Percentiles rank a stretch among this genome's conserved stretches.
Conservation (phyloP, 2,329 filamentous ascomycete genomes). For the Epichloe baconii region DNA sequence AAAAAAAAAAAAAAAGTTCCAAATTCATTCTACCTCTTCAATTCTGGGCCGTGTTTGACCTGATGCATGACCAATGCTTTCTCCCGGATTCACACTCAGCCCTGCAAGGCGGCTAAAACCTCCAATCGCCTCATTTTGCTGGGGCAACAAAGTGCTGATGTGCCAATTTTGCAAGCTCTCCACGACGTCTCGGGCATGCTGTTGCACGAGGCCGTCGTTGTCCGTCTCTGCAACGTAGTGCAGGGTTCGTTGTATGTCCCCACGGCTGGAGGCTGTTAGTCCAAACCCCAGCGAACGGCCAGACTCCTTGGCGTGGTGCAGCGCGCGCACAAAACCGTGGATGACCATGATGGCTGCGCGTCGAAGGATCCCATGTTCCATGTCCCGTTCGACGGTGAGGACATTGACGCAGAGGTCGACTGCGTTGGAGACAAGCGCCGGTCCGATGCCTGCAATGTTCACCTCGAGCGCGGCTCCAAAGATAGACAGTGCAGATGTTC, state of each 20-base stretch:
- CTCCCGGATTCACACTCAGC: conserved; percentile 22
- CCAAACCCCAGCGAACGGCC: conserved; percentile 37
- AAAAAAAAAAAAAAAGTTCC: neutral
- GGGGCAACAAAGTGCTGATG: conserved; percentile 35
- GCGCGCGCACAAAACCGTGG: conserved; percentile 45
- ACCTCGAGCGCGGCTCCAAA: conserved; percentile 47
- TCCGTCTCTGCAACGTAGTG: conserved; percentile 53
- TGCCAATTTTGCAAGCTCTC: conserved; percentile 54
- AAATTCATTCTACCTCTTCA: conserved; percentile 46
- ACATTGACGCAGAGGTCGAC: conserved; percentile 52
- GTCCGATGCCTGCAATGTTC: conserved; percentile 42
- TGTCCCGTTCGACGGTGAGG: conserved; percentile 46
- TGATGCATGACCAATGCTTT: conserved; percentile 12
- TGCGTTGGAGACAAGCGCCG: conserved; percentile 37
- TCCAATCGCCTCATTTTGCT: conserved; percentile 13
- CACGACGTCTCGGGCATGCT: conserved; percentile 53
- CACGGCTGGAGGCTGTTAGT: conserved; percentile 39
- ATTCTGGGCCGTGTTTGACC: conserved; percentile 30
- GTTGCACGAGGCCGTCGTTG: conserved; percentile 52
- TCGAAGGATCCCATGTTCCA: conserved; percentile 50
- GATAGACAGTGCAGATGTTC: conserved; percentile 55
- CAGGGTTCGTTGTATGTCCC: conserved; percentile 49
- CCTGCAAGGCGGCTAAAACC: conserved; percentile 23
- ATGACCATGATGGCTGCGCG: conserved; percentile 53
- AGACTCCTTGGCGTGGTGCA: conserved; percentile 39